Base-by-base conservation (phyloP, 108 stramenopile genomes). In the Parietichytrium sp. region DNA sequence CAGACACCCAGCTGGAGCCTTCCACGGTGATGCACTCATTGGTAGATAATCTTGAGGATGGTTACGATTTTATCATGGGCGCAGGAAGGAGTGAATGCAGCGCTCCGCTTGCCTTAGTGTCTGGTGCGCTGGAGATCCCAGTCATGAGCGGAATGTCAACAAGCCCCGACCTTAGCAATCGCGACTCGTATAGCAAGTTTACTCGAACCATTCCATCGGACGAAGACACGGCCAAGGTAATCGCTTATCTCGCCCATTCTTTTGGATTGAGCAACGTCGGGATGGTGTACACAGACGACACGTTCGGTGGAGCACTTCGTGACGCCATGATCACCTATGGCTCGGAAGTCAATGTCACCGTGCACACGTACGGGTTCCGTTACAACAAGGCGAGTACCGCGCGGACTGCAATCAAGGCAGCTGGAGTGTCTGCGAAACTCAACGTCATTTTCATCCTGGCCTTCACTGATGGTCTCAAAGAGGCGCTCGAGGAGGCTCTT, bases 141-240 rank as follows among this genome's bases (percentile, higher is more conserved):
- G 42, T 72, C 42, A 72, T 72, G 38, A 45, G 38, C n/a, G 38
- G 38, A n/a, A 6, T 10, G 20, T 33, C 61, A 20, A 72, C 20
- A n/a, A n/a, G 38, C 6, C 38, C 36, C 7, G 61, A 72, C 15
- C 61, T 72, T 45, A 45, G 38, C n/a, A 25, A 45, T 27, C 61
- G 61, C 6, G 61, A 16, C 33, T 33, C 36, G 42, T 72, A 72
- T 3, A 45, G 61, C 61, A 72, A 72, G 38, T 72, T 72, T 20
- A n/a, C 23, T 1, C 61, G 61, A 10, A 42, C 45, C 20, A 27
- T 72, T 45, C 61, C 61, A 8, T 45, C 61, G 36, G 61, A 72
- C 42, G 33, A 72, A 10, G 61, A 25, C 20, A 72, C 61, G 6
- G 33, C 61, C 20, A 7, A 72, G 42, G 20, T 72, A n/a, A 25